These are phyloP conservation scores for Rhizomucor miehei DNA, from an alignment of 371 early-diverging fungal genomes.

Conservation along the genomic window DNA sequence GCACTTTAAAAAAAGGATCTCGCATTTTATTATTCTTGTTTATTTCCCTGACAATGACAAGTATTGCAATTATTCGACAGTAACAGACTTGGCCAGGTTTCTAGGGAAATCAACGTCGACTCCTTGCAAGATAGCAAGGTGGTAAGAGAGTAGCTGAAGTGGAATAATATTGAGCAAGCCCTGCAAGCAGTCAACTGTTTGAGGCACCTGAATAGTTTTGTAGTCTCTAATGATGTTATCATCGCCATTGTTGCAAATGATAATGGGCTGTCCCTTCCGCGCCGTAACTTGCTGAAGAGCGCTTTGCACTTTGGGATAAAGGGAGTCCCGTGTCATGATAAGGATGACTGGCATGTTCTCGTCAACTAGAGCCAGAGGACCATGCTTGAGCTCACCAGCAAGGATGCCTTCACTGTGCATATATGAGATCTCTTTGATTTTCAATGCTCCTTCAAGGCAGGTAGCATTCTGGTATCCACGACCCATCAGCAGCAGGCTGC, in stretches of 20 bases:
- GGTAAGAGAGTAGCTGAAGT: constrained; percentile 95
- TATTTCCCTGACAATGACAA: no score
- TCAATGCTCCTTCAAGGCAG: constrained; percentile 97
- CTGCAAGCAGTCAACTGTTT: constrained; percentile 83
- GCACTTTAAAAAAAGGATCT: no score
- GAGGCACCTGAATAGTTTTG: constrained; percentile 89
- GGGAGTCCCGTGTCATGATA: constrained; percentile 29
- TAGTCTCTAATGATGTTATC: constrained; percentile 55
- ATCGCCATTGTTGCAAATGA: constrained; percentile 89
- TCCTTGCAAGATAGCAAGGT: constrained; percentile 90
- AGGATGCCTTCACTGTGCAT: constrained; percentile 97
- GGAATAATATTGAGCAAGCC: constrained; percentile 92
- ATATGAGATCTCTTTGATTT: constrained; percentile 99
- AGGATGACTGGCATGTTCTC: constrained; percentile 92
- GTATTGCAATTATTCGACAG: constrained; percentile 58
- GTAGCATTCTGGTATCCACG: constrained; percentile 98
- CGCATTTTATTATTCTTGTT: no score
- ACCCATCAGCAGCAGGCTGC: constrained; percentile 92
- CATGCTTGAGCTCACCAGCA: constrained; percentile 99
- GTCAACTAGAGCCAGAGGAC: constrained; percentile 97
- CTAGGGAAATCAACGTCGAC: constrained; percentile 98
- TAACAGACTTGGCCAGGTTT: constrained; percentile 94
- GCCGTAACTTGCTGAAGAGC: constrained; percentile 96
- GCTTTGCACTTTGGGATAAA: constrained; percentile 81
- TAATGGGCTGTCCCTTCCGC: constrained; percentile 93